These are phyloP conservation scores for Colletotrichum karsti DNA, from an alignment of 2,329 filamentous ascomycete genomes.

Conservation along the genomic window DNA sequence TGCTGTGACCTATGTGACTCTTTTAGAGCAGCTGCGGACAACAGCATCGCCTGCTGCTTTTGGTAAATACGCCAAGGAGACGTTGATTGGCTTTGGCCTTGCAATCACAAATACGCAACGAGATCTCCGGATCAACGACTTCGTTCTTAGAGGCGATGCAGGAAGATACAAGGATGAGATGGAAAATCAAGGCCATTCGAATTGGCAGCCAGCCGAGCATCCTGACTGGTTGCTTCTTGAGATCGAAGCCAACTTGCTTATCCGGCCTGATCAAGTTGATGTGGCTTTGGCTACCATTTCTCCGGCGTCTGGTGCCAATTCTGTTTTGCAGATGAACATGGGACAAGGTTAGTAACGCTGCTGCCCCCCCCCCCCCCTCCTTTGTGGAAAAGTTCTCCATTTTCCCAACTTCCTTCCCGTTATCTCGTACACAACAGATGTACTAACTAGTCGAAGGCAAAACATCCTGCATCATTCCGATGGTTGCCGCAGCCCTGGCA, in stretches of 20 bases:
- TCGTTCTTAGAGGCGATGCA: slow-evolving; percentile 32
- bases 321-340: slow-evolving; percentile 74
- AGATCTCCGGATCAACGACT: slow-evolving; percentile 49
- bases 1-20: slow-evolving; percentile 45
- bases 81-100: slow-evolving; percentile 52
- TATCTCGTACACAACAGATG: too few relatives aligned
- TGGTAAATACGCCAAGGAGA: slow-evolving; percentile 44
- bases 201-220: slow-evolving; percentile 62
- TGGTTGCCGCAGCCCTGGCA: slow-evolving; percentile 55
- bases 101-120: slow-evolving; percentile 54
- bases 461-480: slow-evolving; percentile 64
- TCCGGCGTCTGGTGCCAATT: slow-evolving; percentile 60
- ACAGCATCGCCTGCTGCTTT: slow-evolving; percentile 35
- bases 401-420: too few relatives aligned
- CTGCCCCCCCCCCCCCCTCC: too few relatives aligned
- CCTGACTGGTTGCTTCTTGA: slow-evolving; percentile 75
- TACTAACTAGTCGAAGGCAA: slow-evolving; percentile 53
- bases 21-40: slow-evolving; percentile 58
- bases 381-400: too few relatives aligned
- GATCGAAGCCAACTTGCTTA: slow-evolving; percentile 70
- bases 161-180: slow-evolving; percentile 50
- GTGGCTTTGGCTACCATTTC: slow-evolving; percentile 69
- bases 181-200: slow-evolving; percentile 57
- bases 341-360: slow-evolving; percentile 60
- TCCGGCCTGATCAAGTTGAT: slow-evolving; percentile 68